phyloP scores from a whole-genome alignment of 257 asterid species.

The Nicotiana attenuata region DNA sequence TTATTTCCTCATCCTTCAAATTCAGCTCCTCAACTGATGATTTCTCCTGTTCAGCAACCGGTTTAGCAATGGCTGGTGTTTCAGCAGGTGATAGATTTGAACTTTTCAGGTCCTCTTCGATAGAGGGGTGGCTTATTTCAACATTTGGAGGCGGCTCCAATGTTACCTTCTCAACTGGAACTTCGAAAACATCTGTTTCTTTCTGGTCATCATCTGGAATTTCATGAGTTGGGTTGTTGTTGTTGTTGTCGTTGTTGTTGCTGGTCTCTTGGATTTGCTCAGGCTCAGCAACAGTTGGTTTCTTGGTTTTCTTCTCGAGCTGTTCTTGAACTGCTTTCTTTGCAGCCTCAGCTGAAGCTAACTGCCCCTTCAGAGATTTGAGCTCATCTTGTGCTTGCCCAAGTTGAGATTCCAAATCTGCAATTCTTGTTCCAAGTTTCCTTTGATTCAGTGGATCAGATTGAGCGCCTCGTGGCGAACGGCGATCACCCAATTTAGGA shows the following conservation, averaged over 20 bases:
- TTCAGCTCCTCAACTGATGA: constrained; percentile 33
- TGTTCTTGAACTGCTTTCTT: constrained; percentile 15
- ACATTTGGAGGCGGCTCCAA: constrained; percentile 26
- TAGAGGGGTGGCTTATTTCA: constrained; percentile 16
- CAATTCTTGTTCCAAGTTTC: constrained; percentile 19
- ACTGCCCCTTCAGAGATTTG: constrained; percentile 12
- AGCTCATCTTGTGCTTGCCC: constrained; percentile 21
- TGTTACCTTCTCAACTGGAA: constrained; percentile 39
- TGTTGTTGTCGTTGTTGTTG: constrained; percentile 19
- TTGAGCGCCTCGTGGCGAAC: constrained; percentile 16
- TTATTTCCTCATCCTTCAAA: constrained; percentile 43
- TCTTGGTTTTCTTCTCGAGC: constrained; percentile 15
- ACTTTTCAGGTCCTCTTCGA: constrained; percentile 31
- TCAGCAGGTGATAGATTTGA: constrained; percentile 15
- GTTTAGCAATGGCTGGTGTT: constrained; percentile 6
- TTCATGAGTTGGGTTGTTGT: constrained; percentile 7
- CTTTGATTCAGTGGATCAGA: constrained; percentile 15
- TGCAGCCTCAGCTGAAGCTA: constrained; percentile 18
- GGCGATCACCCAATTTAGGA: constrained; percentile 13
- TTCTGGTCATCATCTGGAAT: constrained; percentile 36
- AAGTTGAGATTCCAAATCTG: constrained; percentile 19
- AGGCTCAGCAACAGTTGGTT: constrained; percentile 22
- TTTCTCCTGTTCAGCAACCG: constrained; percentile 28
- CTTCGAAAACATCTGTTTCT: constrained; percentile 78
- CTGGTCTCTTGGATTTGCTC: constrained; percentile 20